Base-by-base conservation (phyloP, 2,329 filamentous ascomycete species). In the Ophiostoma australiae region DNA sequence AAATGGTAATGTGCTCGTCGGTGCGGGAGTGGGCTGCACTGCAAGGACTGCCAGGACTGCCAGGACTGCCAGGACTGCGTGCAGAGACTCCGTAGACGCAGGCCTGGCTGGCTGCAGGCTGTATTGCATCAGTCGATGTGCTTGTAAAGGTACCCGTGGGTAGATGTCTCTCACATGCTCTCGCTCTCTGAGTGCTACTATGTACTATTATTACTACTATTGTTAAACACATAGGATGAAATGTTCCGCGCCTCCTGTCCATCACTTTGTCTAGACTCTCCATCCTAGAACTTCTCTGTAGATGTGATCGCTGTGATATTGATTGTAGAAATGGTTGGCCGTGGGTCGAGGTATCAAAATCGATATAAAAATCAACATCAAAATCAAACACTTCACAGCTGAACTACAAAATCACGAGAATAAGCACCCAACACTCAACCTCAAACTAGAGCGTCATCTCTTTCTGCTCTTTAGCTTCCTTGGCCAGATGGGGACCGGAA, bases 401-500 rank as follows among this genome's bases (percentile, higher is more conserved):
- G 3, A 1, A 31, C 27, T 31, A 31, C 27, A 31, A 3, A 31
- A 31, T 31, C 27, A 31, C 27, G 27, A 31, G 27, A 31, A 31
- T 31, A 31, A 31, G 3, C 27, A 31, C 27, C 3, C 27, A 31
- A 31, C 27, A 1, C 27, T 31, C 27, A 31, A 31, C 27, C 27
- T 31, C 27, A 23, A 55, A 55, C 27, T 27, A 55, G 44, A 39
- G 1, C 17, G 20, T 48, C 44, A 48, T 48, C 44, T 48, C 17
- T 55, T 23, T 58, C 23, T 58, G 6, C n/a, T 35, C 13, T 33
- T 7, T 63, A 63, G 58, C 58, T 63, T 63, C 13, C 58, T 63
- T 63, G 58, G 58, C 58, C 58, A 63, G 58, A 63, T 63, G 58
- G 58, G 23, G 58, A 63, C 58, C 58, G 15, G 27, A 63, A 63